Conservation (phyloP, 768 basidiomycete genomes). For the Termitomyces bulborhizus region DNA sequence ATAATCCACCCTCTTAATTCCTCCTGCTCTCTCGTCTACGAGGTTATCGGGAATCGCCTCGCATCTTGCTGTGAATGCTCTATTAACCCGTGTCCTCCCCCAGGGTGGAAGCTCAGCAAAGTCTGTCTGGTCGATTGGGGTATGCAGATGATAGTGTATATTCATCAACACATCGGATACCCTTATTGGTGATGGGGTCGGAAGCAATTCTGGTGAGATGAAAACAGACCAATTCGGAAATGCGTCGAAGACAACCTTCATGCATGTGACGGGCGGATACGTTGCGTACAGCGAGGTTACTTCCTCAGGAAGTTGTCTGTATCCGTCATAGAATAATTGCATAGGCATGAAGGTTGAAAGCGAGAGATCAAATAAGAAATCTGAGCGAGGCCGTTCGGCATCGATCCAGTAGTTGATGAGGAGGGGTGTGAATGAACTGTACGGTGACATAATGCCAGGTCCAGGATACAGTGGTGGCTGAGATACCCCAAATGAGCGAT, state of each 20-base stretch:
- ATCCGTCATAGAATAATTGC: background rate
- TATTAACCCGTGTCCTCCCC: background rate
- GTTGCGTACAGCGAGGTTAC: background rate
- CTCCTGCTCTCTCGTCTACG: background rate
- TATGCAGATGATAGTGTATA: background rate
- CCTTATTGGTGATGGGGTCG: background rate
- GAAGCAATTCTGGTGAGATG: background rate
- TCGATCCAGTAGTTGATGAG: slow-evolving; percentile 3
- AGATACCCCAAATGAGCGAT: background rate
- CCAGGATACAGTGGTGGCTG: background rate
- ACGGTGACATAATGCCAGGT: background rate
- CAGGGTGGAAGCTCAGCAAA: background rate
- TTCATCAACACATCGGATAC: background rate
- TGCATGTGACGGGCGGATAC: background rate
- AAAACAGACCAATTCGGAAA: background rate
- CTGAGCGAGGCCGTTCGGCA: background rate
- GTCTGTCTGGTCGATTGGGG: background rate
- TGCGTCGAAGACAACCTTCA: background rate
- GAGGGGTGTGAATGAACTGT: background rate
- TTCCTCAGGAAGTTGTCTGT: background rate
- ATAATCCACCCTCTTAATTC: slow-evolving; percentile 4
- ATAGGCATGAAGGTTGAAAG: background rate
- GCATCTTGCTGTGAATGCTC: slow-evolving; percentile 1
- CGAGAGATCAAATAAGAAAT: slow-evolving; percentile 5
- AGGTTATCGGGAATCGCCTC: background rate